Conservation (phyloP, 2,329 filamentous ascomycete species). For the Aspergillus alliaceus region DNA sequence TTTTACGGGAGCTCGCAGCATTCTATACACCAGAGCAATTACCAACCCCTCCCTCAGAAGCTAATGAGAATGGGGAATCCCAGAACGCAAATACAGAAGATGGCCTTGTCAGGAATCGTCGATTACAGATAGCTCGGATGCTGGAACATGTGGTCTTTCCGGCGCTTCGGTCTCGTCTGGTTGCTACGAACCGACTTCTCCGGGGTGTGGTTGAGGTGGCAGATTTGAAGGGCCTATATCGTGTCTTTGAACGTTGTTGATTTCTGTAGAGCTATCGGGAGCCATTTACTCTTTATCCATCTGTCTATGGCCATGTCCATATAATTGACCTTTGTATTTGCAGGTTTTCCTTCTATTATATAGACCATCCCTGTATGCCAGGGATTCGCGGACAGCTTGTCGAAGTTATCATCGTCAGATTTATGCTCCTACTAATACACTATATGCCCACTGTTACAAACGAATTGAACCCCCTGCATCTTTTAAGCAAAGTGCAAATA, state of each 20-base stretch:
- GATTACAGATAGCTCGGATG: constrained; percentile 69
- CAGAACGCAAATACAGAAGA: constrained; percentile 44
- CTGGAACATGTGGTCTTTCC: constrained; percentile 89
- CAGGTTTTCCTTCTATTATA: not conserved
- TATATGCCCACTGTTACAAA: not conserved
- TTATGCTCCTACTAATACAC: not conserved
- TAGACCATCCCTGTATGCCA: not conserved
- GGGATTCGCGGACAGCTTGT: not conserved
- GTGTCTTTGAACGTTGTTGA: constrained; percentile 92
- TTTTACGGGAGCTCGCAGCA: constrained; percentile 80
- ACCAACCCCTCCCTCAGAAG: constrained; percentile 47
- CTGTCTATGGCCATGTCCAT: not conserved
- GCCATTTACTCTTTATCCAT: not conserved
- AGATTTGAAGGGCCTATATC: constrained; percentile 86
- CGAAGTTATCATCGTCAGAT: not conserved
- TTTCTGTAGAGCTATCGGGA: not conserved
- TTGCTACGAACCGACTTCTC: constrained; percentile 77
- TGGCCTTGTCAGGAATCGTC: constrained; percentile 50
- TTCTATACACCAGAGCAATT: constrained; percentile 90
- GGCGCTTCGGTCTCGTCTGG: constrained; percentile 76
- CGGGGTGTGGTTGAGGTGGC: constrained; percentile 82
- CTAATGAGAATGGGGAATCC: constrained; percentile 6
- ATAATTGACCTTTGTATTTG: not conserved
- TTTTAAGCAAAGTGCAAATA: not conserved
- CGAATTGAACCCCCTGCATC: not conserved